Percentiles rank a stretch among this genome's conserved stretches.
phyloP scores from a whole-genome alignment of 495 filamentous ascomycete genomes.

The Hypomontagnella monticulosa region DNA sequence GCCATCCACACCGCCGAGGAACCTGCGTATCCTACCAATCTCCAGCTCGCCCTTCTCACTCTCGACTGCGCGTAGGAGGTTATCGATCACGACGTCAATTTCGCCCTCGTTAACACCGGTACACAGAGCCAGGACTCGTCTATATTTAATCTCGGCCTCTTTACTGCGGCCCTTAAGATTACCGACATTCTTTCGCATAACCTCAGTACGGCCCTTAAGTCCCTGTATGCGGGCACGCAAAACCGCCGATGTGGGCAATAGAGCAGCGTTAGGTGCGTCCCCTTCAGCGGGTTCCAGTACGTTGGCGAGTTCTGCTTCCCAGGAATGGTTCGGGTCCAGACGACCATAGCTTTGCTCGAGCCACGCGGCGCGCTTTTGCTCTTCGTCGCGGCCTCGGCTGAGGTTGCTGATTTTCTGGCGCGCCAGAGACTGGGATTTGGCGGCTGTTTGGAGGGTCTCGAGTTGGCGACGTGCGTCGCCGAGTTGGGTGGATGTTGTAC shows the following conservation, averaged over 20 bases:
- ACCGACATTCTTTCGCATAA: slow-evolving; percentile 65
- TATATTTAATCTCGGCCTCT: slow-evolving; percentile 74
- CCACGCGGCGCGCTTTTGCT: slow-evolving; percentile 53
- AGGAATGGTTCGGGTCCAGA: slow-evolving; percentile 46
- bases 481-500: slow-evolving; percentile 79
- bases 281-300: slow-evolving; percentile 34
- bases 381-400: slow-evolving; percentile 58
- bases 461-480: slow-evolving; percentile 77
- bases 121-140: slow-evolving; percentile 74
- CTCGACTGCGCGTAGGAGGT: slow-evolving; percentile 73
- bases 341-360: slow-evolving; percentile 52
- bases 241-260: slow-evolving; percentile 50
- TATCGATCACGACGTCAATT: slow-evolving; percentile 71
- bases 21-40: slow-evolving; percentile 73
- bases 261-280: slow-evolving; percentile 28
- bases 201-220: slow-evolving; percentile 64
- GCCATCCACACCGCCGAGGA: slow-evolving; percentile 74
- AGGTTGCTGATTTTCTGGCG: slow-evolving; percentile 60
- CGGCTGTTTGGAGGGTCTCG: slow-evolving; percentile 69
- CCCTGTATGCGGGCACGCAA: slow-evolving; percentile 58
- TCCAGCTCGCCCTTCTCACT: slow-evolving; percentile 77
- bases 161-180: slow-evolving; percentile 67
- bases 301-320: slow-evolving; percentile 52
- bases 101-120: slow-evolving; percentile 69
- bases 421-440: slow-evolving; percentile 56